phyloP scores from a whole-genome alignment of 306 rosid genomes.

The Prunus salicina region DNA sequence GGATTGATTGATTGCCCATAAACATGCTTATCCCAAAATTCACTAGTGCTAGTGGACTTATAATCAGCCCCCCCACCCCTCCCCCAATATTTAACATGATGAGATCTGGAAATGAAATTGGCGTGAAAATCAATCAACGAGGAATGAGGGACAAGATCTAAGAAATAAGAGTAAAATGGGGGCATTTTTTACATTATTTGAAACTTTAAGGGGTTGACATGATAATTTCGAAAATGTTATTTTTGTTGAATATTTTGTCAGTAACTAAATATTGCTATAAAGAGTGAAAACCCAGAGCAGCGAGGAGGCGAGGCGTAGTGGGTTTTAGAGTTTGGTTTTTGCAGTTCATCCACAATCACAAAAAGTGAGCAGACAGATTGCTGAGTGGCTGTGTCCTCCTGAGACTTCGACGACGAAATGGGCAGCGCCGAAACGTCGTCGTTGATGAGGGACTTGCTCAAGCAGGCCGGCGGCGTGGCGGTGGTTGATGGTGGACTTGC shows the following conservation, averaged over 20 bases:
- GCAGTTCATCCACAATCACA: not conserved
- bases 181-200: not conserved
- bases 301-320: not conserved
- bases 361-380: not conserved
- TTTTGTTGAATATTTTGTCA: not conserved
- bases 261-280: not conserved
- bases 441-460: constrained; percentile 52
- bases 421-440: constrained; percentile 22
- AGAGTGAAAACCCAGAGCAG: not conserved
- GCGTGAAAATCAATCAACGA: not conserved
- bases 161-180: not conserved
- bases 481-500: constrained; percentile 88
- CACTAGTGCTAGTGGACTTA: not conserved
- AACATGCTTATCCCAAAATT: not conserved
- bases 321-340: not conserved
- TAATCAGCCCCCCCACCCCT: not conserved
- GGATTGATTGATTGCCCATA: not conserved
- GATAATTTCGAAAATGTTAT: not conserved
- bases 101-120: not conserved
- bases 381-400: not conserved
- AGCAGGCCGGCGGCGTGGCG: constrained; percentile 58
- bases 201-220: not conserved
- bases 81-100: not conserved
- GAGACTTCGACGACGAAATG: not conserved
- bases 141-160: no score